Percentiles rank a stretch among this genome's conserved stretches.
These are phyloP conservation scores for Tricholoma flavovirens DNA, from an alignment of 768 basidiomycete species.

Conservation along the genomic window DNA sequence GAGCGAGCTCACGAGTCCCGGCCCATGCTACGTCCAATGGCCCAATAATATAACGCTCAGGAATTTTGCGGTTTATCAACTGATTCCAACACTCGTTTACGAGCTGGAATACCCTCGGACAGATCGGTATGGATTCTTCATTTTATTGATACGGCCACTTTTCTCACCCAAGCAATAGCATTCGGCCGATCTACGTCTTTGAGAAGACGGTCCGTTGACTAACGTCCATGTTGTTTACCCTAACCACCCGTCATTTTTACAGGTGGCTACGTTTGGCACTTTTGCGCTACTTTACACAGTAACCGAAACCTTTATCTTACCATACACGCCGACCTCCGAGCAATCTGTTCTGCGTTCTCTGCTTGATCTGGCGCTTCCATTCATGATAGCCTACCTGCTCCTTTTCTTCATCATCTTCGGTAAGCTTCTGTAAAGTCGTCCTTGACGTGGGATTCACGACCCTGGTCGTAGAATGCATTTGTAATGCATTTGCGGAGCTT, in stretches of 20 bases:
- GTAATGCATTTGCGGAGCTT: slow-evolving; percentile 92
- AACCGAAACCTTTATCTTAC: slow-evolving; percentile 91
- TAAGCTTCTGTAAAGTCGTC: slow-evolving; percentile 23
- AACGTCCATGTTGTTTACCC: slow-evolving; percentile 24
- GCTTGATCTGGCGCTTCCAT: slow-evolving; percentile 85
- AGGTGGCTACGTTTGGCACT: slow-evolving; percentile 90
- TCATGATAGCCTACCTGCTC: slow-evolving; percentile 88
- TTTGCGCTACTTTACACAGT: slow-evolving; percentile 92
- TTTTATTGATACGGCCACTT: background rate
- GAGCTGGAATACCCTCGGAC: slow-evolving; percentile 96
- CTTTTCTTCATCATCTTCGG: slow-evolving; percentile 85
- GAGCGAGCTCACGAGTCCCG: slow-evolving; percentile 68
- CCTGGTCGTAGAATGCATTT: slow-evolving; percentile 75
- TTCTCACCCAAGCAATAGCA: slow-evolving; percentile 29
- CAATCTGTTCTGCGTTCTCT: slow-evolving; percentile 73
- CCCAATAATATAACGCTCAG: slow-evolving; percentile 78
- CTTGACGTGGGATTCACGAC: background rate
- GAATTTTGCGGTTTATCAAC: slow-evolving; percentile 81
- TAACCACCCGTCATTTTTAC: slow-evolving; percentile 34
- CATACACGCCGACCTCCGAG: slow-evolving; percentile 61
- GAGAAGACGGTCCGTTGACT: slow-evolving; percentile 56
- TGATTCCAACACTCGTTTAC: slow-evolving; percentile 91
- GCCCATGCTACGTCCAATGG: slow-evolving; percentile 65
- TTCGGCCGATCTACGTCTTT: slow-evolving; percentile 76
- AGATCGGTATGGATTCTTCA: slow-evolving; percentile 45